Percentiles rank a stretch among this genome's conserved stretches.
phyloP scores from a whole-genome alignment of 495 filamentous ascomycete species.

The Barbatosphaeria neglecta region DNA sequence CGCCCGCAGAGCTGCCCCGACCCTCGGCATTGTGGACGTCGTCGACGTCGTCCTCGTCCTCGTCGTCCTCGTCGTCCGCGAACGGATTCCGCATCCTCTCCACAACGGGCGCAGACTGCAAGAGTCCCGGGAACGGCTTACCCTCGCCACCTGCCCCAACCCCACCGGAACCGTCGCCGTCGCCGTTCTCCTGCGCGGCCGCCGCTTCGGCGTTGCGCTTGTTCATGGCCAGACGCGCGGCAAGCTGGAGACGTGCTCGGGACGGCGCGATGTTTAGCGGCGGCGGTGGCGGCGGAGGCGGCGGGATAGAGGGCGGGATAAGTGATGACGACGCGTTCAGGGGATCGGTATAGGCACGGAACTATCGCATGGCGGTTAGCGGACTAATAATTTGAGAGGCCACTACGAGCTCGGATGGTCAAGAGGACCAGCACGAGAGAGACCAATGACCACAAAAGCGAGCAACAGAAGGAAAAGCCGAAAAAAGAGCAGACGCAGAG shows the following conservation, averaged over 20 bases:
- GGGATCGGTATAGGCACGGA: slow-evolving; percentile 39
- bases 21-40: slow-evolving; percentile 21
- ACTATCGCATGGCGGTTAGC: slow-evolving; percentile 22
- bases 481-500: too few relatives aligned
- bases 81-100: slow-evolving; percentile 32
- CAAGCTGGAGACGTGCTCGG: slow-evolving; percentile 75
- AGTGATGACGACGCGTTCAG: slow-evolving; percentile 29
- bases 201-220: slow-evolving; percentile 46
- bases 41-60: slow-evolving; percentile 31
- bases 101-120: slow-evolving; percentile 6
- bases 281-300: slow-evolving; percentile 46
- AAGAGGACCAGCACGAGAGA: too few relatives aligned
- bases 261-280: slow-evolving; percentile 72
- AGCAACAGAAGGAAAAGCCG: too few relatives aligned
- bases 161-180: slow-evolving; percentile 14
- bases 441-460: too few relatives aligned
- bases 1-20: slow-evolving; percentile 7
- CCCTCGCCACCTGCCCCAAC: slow-evolving; percentile 10
- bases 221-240: slow-evolving; percentile 69
- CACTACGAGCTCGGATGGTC: too few relatives aligned
- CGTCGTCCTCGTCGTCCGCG: slow-evolving; percentile 35
- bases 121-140: slow-evolving; percentile 3
- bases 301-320: slow-evolving; percentile 37
- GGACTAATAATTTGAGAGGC: too few relatives aligned
- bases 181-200: slow-evolving; percentile 15